These are phyloP conservation scores for Byssothecium circinans DNA, from an alignment of 2,329 filamentous ascomycete species.

Conservation along the genomic window DNA sequence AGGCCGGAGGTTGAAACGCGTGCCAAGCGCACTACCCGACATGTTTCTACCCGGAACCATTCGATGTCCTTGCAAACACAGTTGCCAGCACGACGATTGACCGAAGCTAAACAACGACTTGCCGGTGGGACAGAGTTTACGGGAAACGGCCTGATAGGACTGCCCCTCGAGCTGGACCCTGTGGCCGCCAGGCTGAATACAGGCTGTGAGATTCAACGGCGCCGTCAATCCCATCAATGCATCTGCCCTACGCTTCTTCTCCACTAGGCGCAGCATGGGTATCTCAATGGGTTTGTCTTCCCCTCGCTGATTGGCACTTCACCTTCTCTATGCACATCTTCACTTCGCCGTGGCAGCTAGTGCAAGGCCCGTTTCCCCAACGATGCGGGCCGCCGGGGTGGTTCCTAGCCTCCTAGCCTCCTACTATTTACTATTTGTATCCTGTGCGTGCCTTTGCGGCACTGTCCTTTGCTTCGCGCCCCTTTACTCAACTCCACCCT, in stretches of 20 bases:
- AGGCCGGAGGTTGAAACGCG: constrained; percentile 16
- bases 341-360: constrained; percentile 22
- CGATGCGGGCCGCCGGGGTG: constrained; percentile 20
- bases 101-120: no score
- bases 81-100: neutral
- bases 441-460: constrained; percentile 23
- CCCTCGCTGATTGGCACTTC: constrained; percentile 28
- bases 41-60: constrained; percentile 19
- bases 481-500: neutral
- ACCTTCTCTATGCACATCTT: constrained; percentile 20
- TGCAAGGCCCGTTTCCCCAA: constrained; percentile 26
- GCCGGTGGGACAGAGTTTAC: no score
- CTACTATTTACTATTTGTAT: constrained; percentile 28
- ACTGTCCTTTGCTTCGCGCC: constrained; percentile 12
- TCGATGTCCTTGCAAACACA: constrained; percentile 16
- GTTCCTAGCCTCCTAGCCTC: constrained; percentile 8
- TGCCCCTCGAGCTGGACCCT: neutral
- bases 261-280: constrained; percentile 17
- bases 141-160: neutral
- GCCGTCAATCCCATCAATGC: constrained; percentile 5
- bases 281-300: constrained; percentile 13
- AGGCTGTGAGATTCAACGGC: constrained; percentile 4
- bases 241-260: constrained; percentile 10
- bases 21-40: constrained; percentile 16
- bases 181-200: constrained; percentile 12